These are phyloP conservation scores for Lipomyces sp. DNA, from an alignment of 805 yeast genomes.

Conservation along the genomic window DNA sequence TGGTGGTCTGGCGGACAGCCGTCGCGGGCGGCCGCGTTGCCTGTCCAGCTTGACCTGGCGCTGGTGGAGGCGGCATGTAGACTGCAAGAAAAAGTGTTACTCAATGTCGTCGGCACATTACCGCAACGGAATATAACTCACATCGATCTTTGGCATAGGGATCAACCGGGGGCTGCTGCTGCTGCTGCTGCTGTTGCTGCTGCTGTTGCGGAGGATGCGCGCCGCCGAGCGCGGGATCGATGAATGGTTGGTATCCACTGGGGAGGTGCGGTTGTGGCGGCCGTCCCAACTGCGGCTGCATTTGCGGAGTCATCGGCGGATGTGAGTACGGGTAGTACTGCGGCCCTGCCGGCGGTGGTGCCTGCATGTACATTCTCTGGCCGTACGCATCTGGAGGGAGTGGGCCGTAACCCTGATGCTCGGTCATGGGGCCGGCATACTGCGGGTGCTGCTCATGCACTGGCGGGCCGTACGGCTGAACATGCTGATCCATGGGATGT, in stretches of 20 bases:
- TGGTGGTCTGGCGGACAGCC: neutral
- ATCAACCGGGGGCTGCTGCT: neutral
- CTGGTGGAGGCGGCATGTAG: neutral
- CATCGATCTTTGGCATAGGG: neutral
- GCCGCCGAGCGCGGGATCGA: slow-evolving; percentile 20
- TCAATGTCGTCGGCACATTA: neutral
- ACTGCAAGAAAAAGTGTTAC: neutral
- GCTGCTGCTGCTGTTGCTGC: slow-evolving; percentile 7
- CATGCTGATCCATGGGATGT: neutral
- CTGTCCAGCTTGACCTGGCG: neutral
- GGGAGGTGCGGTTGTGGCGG: neutral
- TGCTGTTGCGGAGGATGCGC: slow-evolving; percentile 3
- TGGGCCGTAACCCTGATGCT: no score
- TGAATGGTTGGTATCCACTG: slow-evolving; percentile 11
- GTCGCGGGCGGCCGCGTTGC: neutral
- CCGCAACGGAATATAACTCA: neutral
- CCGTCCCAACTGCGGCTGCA: no score
- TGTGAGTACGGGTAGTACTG: neutral
- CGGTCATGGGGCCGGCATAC: no score
- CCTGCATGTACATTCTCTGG: neutral
- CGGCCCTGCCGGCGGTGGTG: neutral
- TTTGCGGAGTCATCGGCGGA: no score
- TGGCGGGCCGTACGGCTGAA: neutral
- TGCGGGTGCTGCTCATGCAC: no score
- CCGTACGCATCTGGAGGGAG: no score